These are phyloP conservation scores for Talaromyces trachyspermus DNA, from an alignment of 495 filamentous ascomycete genomes.

Conservation along the genomic window DNA sequence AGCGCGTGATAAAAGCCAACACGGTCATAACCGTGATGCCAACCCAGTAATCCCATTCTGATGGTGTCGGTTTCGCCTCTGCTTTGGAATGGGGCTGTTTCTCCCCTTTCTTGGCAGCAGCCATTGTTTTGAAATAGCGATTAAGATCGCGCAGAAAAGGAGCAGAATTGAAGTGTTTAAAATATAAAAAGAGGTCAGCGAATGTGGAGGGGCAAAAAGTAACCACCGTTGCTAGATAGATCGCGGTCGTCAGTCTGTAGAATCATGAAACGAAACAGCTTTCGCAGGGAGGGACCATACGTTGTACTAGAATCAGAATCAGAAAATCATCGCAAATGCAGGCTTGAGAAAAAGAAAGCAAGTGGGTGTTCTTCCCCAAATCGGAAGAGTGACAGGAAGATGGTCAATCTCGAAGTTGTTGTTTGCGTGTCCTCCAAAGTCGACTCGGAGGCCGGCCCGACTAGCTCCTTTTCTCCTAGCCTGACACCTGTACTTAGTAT, in stretches of 20 bases:
- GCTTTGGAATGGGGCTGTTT: constrained; percentile 7
- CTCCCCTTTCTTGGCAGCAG: too few species aligned
- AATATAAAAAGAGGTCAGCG: constrained; percentile 13
- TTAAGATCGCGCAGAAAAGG: constrained; percentile 5
- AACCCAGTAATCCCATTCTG: constrained; percentile 81
- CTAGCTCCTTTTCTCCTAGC: too few species aligned
- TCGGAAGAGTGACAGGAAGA: neutral
- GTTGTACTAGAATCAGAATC: constrained; percentile 13
- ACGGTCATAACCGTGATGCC: constrained; percentile 69
- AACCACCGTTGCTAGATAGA: constrained; percentile 5
- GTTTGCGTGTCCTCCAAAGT: constrained; percentile 4
- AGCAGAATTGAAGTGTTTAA: constrained; percentile 24
- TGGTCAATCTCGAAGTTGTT: neutral
- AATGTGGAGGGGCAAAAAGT: constrained; percentile 11
- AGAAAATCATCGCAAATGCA: neutral
- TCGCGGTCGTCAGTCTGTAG: neutral
- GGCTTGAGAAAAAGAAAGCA: constrained; percentile 3
- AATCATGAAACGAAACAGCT: neutral
- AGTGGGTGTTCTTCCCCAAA: neutral
- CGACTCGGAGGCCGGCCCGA: too few species aligned
- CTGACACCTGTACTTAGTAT: too few species aligned
- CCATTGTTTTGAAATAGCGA: too few species aligned
- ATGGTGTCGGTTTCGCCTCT: constrained; percentile 26
- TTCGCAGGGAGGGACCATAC: neutral
- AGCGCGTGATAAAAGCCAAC: constrained; percentile 83